Evolutionary conservation across 768 basidiomycete genomes (phyloP), one percentile per base, ranked within the genome.

Genomic region (Podaxis sp.): DNA sequence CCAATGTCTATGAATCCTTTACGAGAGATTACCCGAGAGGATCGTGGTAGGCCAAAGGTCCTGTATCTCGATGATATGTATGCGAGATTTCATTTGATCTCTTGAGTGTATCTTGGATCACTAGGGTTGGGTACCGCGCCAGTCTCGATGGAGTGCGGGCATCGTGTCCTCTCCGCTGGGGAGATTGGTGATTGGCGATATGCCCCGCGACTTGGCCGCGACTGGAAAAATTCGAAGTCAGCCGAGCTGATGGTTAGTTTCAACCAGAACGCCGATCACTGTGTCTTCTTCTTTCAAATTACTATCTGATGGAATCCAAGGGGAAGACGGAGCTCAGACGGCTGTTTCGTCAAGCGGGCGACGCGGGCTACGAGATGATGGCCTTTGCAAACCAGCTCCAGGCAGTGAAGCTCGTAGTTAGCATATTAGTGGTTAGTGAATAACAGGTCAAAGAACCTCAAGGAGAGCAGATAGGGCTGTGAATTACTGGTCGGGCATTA

Each of bases 181-280:
- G 24, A 22, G 24, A 33, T 17, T 15, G 40, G 12, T 52, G 36
- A 9, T n/a, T 19, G 29, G 6, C 49, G 24, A 51, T 25, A 49
- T 50, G 12, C 5, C 24, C 19, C 47, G 22, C 24, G 36, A 11
- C 47, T 50, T 41, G 33, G 57, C 19, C 57, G 8, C 33, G 24
- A 51, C 49, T 25, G 5, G 36, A 5, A 46, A 25, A 36, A 8
- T 9, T 43, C n/a, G 41, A 57, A 43, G 55, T 3, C 41, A 15
- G 19, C 54, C 37, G 15, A n/a, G 4, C 24, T 37, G 37, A 24
- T 40, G 36, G 37, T 11, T 17, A 24, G 0, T 55, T 33, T 33
- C 33, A 36, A 15, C 7, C n/a, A 58, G 57, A 58, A 58, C 57
- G 37, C 57, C 57, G 57, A 59, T 60, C 59, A 60, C 11, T 5